Conservation (phyloP, 139 green algal species). For the Zygnema cylindricum region DNA sequence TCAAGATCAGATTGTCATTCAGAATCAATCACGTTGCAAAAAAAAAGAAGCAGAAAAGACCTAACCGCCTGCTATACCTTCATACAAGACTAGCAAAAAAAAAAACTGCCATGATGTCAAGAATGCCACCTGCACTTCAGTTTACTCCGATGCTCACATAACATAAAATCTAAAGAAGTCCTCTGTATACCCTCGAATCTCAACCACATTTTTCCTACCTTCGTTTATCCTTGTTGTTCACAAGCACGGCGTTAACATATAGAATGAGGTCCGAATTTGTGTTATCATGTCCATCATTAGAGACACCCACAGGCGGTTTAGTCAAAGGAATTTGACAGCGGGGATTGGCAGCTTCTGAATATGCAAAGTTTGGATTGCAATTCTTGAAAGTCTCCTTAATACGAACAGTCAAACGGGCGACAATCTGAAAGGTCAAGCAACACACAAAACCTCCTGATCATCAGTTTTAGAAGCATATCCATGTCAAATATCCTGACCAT, state of each 20-base stretch:
- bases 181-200: no score
- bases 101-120: neutral
- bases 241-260: slow-evolving; percentile 26
- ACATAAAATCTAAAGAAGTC: no score
- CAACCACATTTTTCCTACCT: no score
- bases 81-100: neutral
- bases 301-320: slow-evolving; percentile 41
- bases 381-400: slow-evolving; percentile 46
- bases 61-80: no score
- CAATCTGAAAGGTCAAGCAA: slow-evolving; percentile 13
- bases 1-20: no score
- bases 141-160: no score
- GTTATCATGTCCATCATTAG: slow-evolving; percentile 55
- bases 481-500: no score
- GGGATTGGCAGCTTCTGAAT: slow-evolving; percentile 42
- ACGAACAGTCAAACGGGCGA: slow-evolving; percentile 25
- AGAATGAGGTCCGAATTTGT: slow-evolving; percentile 53
- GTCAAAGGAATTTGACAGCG: slow-evolving; percentile 27
- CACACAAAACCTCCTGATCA: neutral
- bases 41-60: no score
- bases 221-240: neutral
- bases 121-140: neutral
- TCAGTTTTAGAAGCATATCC: no score
- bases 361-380: slow-evolving; percentile 50
- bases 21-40: no score